Evolutionary conservation across 495 filamentous ascomycete species (phyloP), one percentile per base, ranked within the genome.

Genomic region (Penicillium goetzii): DNA sequence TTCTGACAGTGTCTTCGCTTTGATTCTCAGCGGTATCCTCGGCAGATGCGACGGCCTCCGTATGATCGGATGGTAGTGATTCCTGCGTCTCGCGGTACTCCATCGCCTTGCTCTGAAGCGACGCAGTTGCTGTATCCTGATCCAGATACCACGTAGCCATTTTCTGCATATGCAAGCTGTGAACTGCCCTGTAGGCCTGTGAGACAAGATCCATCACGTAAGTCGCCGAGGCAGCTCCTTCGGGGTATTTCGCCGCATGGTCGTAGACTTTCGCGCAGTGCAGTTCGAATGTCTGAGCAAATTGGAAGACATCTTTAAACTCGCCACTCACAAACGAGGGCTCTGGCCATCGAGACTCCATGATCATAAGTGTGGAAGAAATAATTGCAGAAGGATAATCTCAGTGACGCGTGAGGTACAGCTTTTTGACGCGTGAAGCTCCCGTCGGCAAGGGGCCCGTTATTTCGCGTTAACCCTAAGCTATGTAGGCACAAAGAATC

Each of bases 181-280:
- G 64, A 11, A 66, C 64, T 3, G 64, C 59, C 23, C 59, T 56
- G 51, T 66, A 66, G 15, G 64, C 64, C 28, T 66, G 64, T 11
- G 56, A 62, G 15, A 61, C 64, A 11, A 66, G 45, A 3, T 66
- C 43, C 49, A 61, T 59, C 59, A 66, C 59, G 26, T 66, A 66
- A 23, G 56, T 56, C 7, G 64, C 64, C 25, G 64, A 56, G 28
- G 50, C 59, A 17, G 47, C 50, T 21, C 53, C 47, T 38, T 55
- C 36, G 0, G 64, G 59, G 36, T 62, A 23, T 11, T 15, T 43
- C 9, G 55, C 17, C 17, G 64, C 64, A 51, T 66, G 50, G 7
- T 58, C 54, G 32, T 59, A 66, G 25, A 66, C 60, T 28, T 62
- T 52, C 10, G 55, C 64, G 55, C 64, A 66, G 41, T 66, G 55